Evolutionary conservation across 2,329 filamentous ascomycete genomes (phyloP), one percentile per base, ranked within the genome.

Genomic region (Exophiala bonariae): DNA sequence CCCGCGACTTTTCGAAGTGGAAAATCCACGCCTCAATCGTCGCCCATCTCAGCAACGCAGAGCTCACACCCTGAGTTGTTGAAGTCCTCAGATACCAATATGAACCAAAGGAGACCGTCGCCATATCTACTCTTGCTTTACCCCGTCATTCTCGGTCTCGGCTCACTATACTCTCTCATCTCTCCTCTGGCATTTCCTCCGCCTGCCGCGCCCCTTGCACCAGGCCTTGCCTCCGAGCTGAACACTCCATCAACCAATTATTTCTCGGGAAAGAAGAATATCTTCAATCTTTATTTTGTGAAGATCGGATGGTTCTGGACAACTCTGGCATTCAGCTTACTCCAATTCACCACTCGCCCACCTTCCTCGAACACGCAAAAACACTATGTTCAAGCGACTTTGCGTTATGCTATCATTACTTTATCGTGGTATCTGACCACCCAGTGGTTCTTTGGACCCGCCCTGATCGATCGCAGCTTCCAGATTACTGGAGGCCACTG

Each of bases 241-340:
- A 56, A 64, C 50, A 46, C 39, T 13, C 35, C 41, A 11, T 56
- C 42, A 14, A 50, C 50, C 11, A 74, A 74, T 64, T 99, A 97
- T 75, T 99, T 99, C 66, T 92, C 93, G 37, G 86, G 86, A 60
- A 99, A 99, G 71, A 79, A 83, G 66, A 99, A 99, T 71, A 60
- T 96, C 42, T 87, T 97, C 79, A 99, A 99, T 65, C 69, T 87
- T 37, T 80, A 90, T 61, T 99, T 97, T 63, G 93, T 99, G 62
- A 99, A 99, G 76, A 77, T 87, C 44, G 92, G 92, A 52, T 99
- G 93, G 93, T 80, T 85, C 40, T 99, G 93, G 93, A 83, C 89
- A 22, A 90, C 87, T 0, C 64, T 81, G 8, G 85, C 88, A 1
- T 91, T 96, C 61, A 68, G 79, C 26, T 67, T 80, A 13, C 89